These are phyloP conservation scores for Myrmaecium sp. DNA, from an alignment of 2,329 filamentous ascomycete species.

Conservation along the genomic window DNA sequence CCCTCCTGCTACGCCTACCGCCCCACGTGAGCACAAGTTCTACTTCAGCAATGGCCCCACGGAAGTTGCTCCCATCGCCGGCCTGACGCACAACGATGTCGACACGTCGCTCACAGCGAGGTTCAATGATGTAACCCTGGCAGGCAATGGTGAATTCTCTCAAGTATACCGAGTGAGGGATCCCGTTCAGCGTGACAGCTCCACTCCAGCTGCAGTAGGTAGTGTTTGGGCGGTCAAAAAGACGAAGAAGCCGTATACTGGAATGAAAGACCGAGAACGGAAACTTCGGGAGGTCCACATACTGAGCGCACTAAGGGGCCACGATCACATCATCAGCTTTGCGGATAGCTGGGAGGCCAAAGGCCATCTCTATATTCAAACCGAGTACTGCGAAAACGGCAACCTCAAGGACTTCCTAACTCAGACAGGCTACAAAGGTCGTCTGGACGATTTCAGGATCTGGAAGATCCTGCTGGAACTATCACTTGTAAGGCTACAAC, in stretches of 20 bases:
- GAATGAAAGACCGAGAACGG: slow-evolving; percentile 60
- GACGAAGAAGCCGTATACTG: slow-evolving; percentile 62
- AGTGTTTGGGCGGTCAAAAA: slow-evolving; percentile 86
- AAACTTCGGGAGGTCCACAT: slow-evolving; percentile 75
- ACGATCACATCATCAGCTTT: slow-evolving; percentile 73
- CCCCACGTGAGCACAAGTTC: slow-evolving; percentile 38
- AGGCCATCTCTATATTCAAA: slow-evolving; percentile 85
- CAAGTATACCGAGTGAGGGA: slow-evolving; percentile 68
- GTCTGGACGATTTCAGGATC: slow-evolving; percentile 91
- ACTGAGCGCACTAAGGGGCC: slow-evolving; percentile 57
- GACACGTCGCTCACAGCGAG: slow-evolving; percentile 57
- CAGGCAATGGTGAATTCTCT: slow-evolving; percentile 80
- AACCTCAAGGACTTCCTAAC: slow-evolving; percentile 73
- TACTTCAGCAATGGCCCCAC: slow-evolving; percentile 42
- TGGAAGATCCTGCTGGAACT: slow-evolving; percentile 95
- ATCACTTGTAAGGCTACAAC: slow-evolving; percentile 45
- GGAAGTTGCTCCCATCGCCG: slow-evolving; percentile 43
- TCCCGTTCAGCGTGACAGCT: slow-evolving; percentile 20
- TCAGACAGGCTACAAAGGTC: slow-evolving; percentile 65
- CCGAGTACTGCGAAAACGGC: slow-evolving; percentile 90
- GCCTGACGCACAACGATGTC: slow-evolving; percentile 52
- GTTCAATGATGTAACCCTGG: slow-evolving; percentile 65
- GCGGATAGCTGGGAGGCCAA: slow-evolving; percentile 78
- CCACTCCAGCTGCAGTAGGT: slow-evolving; percentile 11
- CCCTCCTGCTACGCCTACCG: slow-evolving; percentile 72